Percentiles rank a stretch among this genome's conserved stretches.
These are phyloP conservation scores for Malus fusca DNA, from an alignment of 306 rosid genomes.

Conservation along the genomic window DNA sequence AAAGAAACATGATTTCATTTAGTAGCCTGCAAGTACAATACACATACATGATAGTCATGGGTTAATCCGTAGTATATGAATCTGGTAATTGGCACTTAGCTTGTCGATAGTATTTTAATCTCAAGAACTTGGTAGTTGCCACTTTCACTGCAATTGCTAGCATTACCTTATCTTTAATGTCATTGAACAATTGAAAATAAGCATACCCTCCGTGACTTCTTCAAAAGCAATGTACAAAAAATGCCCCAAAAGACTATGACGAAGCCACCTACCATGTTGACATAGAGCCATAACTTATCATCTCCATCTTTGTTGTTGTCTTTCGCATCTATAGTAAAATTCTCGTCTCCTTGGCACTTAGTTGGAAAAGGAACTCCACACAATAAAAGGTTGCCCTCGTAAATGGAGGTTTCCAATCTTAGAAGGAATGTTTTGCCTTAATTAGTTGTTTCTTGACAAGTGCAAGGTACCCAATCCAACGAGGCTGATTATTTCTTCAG, in stretches of 20 bases:
- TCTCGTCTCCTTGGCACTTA: neutral
- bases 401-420: conserved; percentile 2
- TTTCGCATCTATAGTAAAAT: neutral
- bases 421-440: neutral
- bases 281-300: neutral
- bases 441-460: neutral
- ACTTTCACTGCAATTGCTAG: neutral
- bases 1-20: too few relatives aligned
- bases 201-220: neutral
- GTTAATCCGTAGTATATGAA: neutral
- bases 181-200: neutral
- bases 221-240: neutral
- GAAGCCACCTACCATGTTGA: too few relatives aligned
- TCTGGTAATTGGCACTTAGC: too few relatives aligned
- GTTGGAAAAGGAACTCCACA: neutral
- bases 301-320: neutral
- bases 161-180: neutral
- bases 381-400: neutral
- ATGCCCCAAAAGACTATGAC: neutral
- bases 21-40: too few relatives aligned
- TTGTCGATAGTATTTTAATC: too few relatives aligned
- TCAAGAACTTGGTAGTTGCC: too few relatives aligned
- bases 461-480: neutral
- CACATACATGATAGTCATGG: too few relatives aligned
- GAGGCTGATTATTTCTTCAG: neutral